phyloP scores from a whole-genome alignment of 352 stramenopile genomes.

The Phytophthora lateralis region DNA sequence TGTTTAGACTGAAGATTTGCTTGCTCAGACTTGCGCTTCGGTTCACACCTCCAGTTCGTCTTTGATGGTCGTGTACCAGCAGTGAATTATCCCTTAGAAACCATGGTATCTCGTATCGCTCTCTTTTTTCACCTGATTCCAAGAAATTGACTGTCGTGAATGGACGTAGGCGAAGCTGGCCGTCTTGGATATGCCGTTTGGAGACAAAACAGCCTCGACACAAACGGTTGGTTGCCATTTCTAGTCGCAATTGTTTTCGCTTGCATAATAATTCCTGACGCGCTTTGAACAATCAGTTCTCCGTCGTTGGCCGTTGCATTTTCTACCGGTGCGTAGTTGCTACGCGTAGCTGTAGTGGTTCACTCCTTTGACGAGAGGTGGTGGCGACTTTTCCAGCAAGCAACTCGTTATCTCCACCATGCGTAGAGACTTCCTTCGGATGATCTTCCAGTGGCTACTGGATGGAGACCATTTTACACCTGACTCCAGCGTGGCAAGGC shows the following conservation, averaged over 20 bases:
- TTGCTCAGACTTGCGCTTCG: constrained; percentile 43
- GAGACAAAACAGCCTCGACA: constrained; percentile 3
- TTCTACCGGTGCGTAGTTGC: constrained; percentile 29
- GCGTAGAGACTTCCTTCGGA: constrained; percentile 32
- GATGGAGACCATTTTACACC: constrained; percentile 11
- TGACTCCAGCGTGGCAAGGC: constrained; percentile 7
- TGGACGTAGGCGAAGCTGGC: constrained; percentile 28
- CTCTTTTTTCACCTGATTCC: not conserved
- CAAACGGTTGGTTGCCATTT: constrained; percentile 10
- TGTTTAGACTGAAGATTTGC: not conserved
- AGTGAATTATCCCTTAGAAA: constrained; percentile 53
- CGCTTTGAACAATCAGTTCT: constrained; percentile 14
- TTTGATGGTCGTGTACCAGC: constrained; percentile 48
- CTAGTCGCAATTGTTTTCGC: not conserved
- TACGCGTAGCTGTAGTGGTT: not conserved
- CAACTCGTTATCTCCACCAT: constrained; percentile 42
- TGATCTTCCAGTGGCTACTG: constrained; percentile 48
- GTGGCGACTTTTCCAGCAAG: constrained; percentile 22
- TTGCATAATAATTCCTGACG: constrained; percentile 3
- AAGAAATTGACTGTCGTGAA: not conserved
- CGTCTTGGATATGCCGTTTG: constrained; percentile 20
- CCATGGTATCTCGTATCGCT: constrained; percentile 33
- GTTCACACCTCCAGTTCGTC: constrained; percentile 53
- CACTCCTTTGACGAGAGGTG: not conserved
- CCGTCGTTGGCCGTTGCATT: constrained; percentile 24